phyloP scores from a whole-genome alignment of 257 asterid genomes.

The Solanum dulcamara region DNA sequence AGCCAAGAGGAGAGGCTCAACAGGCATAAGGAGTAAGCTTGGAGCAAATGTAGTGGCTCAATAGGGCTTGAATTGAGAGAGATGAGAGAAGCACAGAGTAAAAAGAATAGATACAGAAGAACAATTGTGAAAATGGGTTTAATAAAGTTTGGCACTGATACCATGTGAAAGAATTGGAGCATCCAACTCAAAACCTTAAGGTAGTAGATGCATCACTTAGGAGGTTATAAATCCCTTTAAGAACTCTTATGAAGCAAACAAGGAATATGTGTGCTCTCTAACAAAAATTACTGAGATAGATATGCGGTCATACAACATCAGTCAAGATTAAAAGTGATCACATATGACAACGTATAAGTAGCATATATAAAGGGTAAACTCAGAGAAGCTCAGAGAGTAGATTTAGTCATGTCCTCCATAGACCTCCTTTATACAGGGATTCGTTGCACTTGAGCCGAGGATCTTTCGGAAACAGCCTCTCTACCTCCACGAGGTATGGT shows the following conservation, averaged over 20 bases:
- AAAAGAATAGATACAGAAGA: not conserved
- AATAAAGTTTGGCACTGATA: not conserved
- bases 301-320: not conserved
- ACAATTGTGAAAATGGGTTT: not conserved
- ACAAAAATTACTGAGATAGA: not conserved
- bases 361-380: not conserved
- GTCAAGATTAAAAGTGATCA: not conserved
- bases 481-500: too few species aligned
- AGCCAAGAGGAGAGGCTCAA: not conserved
- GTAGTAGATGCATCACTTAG: not conserved
- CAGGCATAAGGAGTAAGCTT: not conserved
- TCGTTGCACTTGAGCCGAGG: too few species aligned
- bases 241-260: not conserved
- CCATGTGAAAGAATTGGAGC: not conserved
- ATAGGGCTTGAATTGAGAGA: not conserved
- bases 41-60: not conserved
- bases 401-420: not conserved
- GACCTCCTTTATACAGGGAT: too few species aligned
- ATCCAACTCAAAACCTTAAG: not conserved
- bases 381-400: not conserved
- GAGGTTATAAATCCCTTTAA: not conserved
- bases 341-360: not conserved
- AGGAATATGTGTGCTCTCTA: not conserved
- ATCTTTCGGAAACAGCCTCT: too few species aligned
- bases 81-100: not conserved